Conservation (phyloP, 305 asterid genomes). For the Lippia alba region DNA sequence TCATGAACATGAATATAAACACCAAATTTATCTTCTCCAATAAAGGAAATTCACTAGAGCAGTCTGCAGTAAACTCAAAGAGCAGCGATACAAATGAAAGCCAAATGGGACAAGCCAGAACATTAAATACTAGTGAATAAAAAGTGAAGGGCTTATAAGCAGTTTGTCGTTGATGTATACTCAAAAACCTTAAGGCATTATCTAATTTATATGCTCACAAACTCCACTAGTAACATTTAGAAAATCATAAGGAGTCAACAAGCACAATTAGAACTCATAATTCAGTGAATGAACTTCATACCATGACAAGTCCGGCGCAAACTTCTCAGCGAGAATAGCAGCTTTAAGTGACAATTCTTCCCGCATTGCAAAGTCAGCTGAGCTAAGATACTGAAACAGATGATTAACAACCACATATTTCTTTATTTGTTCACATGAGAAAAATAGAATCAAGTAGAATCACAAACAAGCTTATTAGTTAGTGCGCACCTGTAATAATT, state of each 20-base stretch:
- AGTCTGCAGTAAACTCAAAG: conserved; percentile 1
- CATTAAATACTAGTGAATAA: conserved; percentile 16
- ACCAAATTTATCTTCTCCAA: background rate
- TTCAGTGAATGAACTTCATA: conserved; percentile 42
- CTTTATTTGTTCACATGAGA: conserved; percentile 22
- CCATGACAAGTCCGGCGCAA: conserved; percentile 99
- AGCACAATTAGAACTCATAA: conserved; percentile 16
- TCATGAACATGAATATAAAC: background rate
- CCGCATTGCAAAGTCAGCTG: conserved; percentile 97
- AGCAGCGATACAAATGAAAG: conserved; percentile 17
- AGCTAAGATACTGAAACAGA: conserved; percentile 81
- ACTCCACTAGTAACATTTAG: conserved; percentile 13
- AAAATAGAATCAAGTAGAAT: conserved; percentile 28
- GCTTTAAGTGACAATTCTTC: conserved; percentile 93
- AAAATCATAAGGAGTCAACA: conserved; percentile 16
- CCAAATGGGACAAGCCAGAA: conserved; percentile 14
- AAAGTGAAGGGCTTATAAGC: conserved; percentile 5
- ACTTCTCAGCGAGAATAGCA: conserved; percentile 97
- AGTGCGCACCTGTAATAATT: conserved; percentile 80
- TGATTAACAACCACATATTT: conserved; percentile 36
- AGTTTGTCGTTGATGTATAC: conserved; percentile 1
- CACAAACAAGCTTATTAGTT: conserved; percentile 42
- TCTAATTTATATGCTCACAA: conserved; percentile 10
- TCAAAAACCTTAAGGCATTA: conserved; percentile 8
- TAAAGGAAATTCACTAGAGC: conserved; percentile 4